phyloP scores from a whole-genome alignment of 2,329 filamentous ascomycete species.

The Penicillium sp. region DNA sequence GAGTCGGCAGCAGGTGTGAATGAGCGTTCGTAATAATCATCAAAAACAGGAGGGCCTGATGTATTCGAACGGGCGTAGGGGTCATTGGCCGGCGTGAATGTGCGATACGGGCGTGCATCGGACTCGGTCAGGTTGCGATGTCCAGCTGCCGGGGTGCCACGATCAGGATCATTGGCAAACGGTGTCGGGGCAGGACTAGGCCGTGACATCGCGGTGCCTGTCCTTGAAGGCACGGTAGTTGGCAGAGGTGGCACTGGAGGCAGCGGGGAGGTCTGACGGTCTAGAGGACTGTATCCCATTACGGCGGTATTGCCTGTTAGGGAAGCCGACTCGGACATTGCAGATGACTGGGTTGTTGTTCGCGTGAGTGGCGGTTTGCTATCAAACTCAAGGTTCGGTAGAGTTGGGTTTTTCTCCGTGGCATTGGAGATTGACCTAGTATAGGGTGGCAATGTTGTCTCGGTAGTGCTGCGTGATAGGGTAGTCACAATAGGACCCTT shows the following conservation, averaged over 20 bases:
- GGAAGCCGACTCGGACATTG: conserved; percentile 53
- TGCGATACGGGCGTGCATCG: conserved; percentile 15
- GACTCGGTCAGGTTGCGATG: conserved; percentile 21
- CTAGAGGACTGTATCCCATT: conserved; percentile 35
- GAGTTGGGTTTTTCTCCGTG: conserved; percentile 28
- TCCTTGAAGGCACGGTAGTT: conserved; percentile 19
- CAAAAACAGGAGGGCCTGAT: conserved; percentile 5
- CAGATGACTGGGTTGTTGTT: conserved; percentile 43
- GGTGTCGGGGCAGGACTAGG: conserved; percentile 22
- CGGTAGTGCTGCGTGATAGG: conserved; percentile 42
- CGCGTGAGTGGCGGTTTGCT: conserved; percentile 41
- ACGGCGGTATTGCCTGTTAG: conserved; percentile 31
- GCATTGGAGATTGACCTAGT: conserved; percentile 48
- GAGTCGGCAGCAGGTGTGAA: not conserved
- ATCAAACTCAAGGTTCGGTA: conserved; percentile 41
- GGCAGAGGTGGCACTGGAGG: conserved; percentile 33
- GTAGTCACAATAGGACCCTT: conserved; percentile 30
- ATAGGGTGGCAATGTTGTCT: conserved; percentile 62
- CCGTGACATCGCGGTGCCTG: conserved; percentile 25
- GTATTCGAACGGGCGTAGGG: conserved; percentile 20
- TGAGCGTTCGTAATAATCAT: conserved; percentile 4
- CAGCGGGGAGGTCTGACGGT: conserved; percentile 25
- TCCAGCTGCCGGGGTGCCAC: conserved; percentile 12
- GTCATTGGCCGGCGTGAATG: conserved; percentile 19
- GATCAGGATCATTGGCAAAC: conserved; percentile 19